These are phyloP conservation scores for Wickerhamomyces strasburgensis DNA, from an alignment of 805 yeast genomes.

Conservation along the genomic window DNA sequence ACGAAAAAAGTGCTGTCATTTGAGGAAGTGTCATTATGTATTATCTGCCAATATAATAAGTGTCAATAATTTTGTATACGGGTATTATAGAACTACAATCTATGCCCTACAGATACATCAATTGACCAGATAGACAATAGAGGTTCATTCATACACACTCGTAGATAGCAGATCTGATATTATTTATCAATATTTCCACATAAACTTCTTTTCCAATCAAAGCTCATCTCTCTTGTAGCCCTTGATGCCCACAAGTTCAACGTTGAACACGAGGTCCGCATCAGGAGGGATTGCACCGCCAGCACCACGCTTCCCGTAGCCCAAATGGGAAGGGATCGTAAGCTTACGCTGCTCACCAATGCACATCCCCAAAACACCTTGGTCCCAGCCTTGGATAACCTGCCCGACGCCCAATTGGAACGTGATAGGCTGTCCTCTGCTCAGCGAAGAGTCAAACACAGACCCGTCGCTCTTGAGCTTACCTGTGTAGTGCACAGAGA, in stretches of 20 bases:
- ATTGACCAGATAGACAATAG: too few species aligned
- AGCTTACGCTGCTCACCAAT: constrained; percentile 80
- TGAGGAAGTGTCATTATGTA: too few species aligned
- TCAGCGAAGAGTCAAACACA: constrained; percentile 68
- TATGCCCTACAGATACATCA: too few species aligned
- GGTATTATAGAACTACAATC: too few species aligned
- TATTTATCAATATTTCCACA: not conserved
- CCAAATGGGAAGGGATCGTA: constrained; percentile 73
- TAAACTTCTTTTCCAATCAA: constrained; percentile 1
- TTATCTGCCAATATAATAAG: too few species aligned
- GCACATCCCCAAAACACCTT: constrained; percentile 73
- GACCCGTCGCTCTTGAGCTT: constrained; percentile 54
- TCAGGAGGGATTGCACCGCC: constrained; percentile 76
- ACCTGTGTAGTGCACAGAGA: constrained; percentile 80
- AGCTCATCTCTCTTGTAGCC: constrained; percentile 28
- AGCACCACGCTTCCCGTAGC: constrained; percentile 72
- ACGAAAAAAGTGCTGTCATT: too few species aligned
- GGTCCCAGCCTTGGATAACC: constrained; percentile 90
- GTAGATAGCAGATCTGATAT: too few species aligned
- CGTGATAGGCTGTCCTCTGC: constrained; percentile 60
- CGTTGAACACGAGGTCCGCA: constrained; percentile 63
- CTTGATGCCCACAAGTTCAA: constrained; percentile 57
- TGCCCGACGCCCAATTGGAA: constrained; percentile 74
- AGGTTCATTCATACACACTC: too few species aligned
- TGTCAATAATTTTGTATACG: too few species aligned